Percentiles rank a stretch among this genome's conserved stretches.
Conservation (phyloP, 345 rosid species). For the Syzygium aqueum region DNA sequence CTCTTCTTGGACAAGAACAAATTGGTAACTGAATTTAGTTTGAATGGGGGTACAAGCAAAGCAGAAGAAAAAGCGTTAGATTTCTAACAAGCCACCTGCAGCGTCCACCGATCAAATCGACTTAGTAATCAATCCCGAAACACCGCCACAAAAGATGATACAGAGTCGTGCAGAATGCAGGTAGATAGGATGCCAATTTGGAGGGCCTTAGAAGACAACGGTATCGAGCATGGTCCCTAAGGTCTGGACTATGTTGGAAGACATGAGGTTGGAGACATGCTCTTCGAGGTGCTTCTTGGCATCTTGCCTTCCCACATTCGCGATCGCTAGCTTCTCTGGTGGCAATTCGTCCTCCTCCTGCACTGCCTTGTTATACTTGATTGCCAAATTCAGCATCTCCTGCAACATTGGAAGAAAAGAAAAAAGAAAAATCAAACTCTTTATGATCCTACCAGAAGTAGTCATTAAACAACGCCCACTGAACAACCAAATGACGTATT, state of each 20-base stretch:
- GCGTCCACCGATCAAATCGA: background rate
- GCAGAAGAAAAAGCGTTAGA: background rate
- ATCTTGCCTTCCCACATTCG: constrained; percentile 95
- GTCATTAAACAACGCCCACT: background rate
- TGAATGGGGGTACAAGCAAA: background rate
- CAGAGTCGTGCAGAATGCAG: background rate
- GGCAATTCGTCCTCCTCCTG: constrained; percentile 97
- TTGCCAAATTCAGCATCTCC: constrained; percentile 86
- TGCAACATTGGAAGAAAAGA: constrained; percentile 14
- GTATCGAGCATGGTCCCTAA: constrained; percentile 98
- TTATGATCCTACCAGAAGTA: background rate
- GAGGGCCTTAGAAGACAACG: constrained; percentile 52
- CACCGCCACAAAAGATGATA: background rate
- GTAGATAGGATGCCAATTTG: background rate
- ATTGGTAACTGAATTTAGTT: background rate
- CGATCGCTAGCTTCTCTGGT: constrained; percentile 89
- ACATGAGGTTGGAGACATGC: constrained; percentile 90
- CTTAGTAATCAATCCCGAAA: background rate
- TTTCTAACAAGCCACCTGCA: background rate
- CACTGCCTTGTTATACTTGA: constrained; percentile 90
- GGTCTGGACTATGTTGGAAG: constrained; percentile 97
- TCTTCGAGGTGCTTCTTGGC: constrained; percentile 98
- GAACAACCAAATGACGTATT: background rate
- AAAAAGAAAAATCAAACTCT: background rate
- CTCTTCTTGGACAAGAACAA: background rate